phyloP scores from a whole-genome alignment of 2,329 filamentous ascomycete species.

The Geosmithia morbida region DNA sequence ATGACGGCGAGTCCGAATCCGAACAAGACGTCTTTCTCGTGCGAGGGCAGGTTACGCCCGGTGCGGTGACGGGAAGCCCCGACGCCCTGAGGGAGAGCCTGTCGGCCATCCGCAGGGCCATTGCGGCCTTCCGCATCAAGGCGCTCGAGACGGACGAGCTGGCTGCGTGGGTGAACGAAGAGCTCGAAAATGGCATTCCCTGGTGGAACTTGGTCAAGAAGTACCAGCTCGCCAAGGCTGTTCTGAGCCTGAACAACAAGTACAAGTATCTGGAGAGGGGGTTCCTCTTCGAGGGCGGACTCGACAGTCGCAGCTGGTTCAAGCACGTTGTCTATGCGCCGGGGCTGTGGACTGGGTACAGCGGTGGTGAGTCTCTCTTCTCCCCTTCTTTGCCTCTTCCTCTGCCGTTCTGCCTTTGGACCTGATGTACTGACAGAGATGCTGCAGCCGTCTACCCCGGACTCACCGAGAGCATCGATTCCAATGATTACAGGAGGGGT shows the following conservation, averaged over 20 bases:
- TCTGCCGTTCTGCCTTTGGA: not conserved
- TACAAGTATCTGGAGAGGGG: conserved; percentile 75
- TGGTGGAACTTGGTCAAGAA: conserved; percentile 70
- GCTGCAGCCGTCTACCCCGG: conserved; percentile 45
- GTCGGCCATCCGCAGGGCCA: conserved; percentile 19
- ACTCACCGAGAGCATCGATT: conserved; percentile 46
- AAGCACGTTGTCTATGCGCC: conserved; percentile 93
- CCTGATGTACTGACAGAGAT: not conserved
- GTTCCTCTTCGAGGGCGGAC: conserved; percentile 61
- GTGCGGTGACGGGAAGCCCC: conserved; percentile 16
- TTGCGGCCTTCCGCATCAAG: conserved; percentile 20
- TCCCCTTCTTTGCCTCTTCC: not conserved
- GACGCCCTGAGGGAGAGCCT: conserved; percentile 24
- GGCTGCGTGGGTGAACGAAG: conserved; percentile 24
- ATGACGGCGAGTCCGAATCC: conserved; percentile 2
- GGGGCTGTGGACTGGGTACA: conserved; percentile 81
- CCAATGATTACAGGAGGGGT: conserved; percentile 41
- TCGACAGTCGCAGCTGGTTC: conserved; percentile 77
- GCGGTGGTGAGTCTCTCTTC: conserved; percentile 43
- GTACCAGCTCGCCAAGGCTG: conserved; percentile 45
- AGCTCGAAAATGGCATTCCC: conserved; percentile 41
- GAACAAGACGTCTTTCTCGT: conserved; percentile 15
- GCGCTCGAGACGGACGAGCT: conserved; percentile 29
- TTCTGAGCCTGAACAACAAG: conserved; percentile 57
- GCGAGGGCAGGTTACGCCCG: conserved; percentile 10